phyloP scores from a whole-genome alignment of 768 basidiomycete genomes.

The Flagelloscypha sp. region DNA sequence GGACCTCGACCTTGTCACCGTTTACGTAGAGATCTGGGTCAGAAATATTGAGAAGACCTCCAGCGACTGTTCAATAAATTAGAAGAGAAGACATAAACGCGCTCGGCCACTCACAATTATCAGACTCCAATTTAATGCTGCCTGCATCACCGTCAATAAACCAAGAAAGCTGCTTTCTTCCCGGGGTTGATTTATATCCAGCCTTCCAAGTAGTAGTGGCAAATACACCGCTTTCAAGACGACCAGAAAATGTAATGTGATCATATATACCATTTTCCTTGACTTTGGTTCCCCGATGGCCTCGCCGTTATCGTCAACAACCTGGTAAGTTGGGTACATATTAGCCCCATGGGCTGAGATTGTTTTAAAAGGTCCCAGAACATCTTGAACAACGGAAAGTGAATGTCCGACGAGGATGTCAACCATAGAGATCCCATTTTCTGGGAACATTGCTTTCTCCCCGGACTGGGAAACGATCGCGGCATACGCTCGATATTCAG shows the following conservation, averaged over 20 bases:
- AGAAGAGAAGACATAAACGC: too few relatives aligned
- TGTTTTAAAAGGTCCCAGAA: slow-evolving; percentile 24
- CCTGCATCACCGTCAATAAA: slow-evolving; percentile 28
- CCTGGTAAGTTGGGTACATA: slow-evolving; percentile 17
- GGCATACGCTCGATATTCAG: too few relatives aligned
- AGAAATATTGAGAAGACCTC: slow-evolving; percentile 14
- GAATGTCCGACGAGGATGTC: slow-evolving; percentile 21
- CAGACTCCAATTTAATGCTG: slow-evolving; percentile 17
- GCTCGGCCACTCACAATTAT: too few relatives aligned
- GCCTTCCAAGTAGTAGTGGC: slow-evolving; percentile 19
- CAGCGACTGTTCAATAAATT: too few relatives aligned
- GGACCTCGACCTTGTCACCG: slow-evolving; percentile 18
- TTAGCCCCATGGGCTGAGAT: slow-evolving; percentile 18
- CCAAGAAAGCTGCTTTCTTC: slow-evolving; percentile 22
- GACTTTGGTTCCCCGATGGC: slow-evolving; percentile 18
- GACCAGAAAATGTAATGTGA: slow-evolving; percentile 22
- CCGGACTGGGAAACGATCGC: too few relatives aligned
- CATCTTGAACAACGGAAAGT: slow-evolving; percentile 19
- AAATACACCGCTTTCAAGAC: slow-evolving; percentile 21
- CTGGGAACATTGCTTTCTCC: background rate
- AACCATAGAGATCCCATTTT: slow-evolving; percentile 17
- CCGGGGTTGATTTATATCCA: slow-evolving; percentile 14
- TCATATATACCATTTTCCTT: slow-evolving; percentile 14
- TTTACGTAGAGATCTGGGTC: slow-evolving; percentile 23
- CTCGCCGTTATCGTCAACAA: slow-evolving; percentile 18